A percentile compares a stretch with the other conserved stretches of the same genome.
phyloP scores from a whole-genome alignment of 2,329 filamentous ascomycete species.

The Cordyceps militaris region DNA sequence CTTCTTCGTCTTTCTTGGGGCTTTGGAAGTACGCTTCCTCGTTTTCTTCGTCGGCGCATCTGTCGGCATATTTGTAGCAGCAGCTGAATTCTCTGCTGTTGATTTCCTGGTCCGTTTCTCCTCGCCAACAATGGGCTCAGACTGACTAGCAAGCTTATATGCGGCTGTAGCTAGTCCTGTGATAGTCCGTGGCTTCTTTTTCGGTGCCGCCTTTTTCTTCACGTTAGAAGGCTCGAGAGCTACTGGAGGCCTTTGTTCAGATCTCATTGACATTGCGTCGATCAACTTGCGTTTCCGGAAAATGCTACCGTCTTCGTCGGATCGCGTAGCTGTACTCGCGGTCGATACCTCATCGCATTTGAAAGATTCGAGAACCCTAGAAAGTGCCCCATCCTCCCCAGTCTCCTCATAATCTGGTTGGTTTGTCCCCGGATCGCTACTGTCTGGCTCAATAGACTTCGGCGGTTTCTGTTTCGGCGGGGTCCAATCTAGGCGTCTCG shows the following conservation, averaged over 20 bases:
- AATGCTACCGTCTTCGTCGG: conserved; percentile 25
- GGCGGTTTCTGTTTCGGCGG: conserved; percentile 43
- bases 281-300: conserved; percentile 51
- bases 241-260: conserved; percentile 13
- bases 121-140: conserved; percentile 21
- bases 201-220: conserved; percentile 45
- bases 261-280: conserved; percentile 37
- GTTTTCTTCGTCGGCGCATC: not conserved
- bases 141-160: conserved; percentile 39
- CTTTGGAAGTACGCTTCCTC: conserved; percentile 28
- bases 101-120: not conserved
- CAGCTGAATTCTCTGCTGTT: not conserved
- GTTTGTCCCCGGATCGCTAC: conserved; percentile 18
- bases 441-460: conserved; percentile 24
- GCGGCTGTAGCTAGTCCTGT: conserved; percentile 70
- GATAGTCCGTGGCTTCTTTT: conserved; percentile 69
- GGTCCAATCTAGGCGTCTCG: conserved; percentile 60
- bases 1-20: conserved; percentile 27
- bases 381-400: conserved; percentile 31
- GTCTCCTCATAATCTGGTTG: not conserved
- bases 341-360: conserved; percentile 25
- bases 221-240: conserved; percentile 22
- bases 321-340: conserved; percentile 13
- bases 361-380: conserved; percentile 36
- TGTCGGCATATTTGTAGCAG: not conserved